A percentile compares a stretch with the other conserved stretches of the same genome.
Conservation (phyloP, 169 alveolate species). For the Besnoitia besnoiti region DNA sequence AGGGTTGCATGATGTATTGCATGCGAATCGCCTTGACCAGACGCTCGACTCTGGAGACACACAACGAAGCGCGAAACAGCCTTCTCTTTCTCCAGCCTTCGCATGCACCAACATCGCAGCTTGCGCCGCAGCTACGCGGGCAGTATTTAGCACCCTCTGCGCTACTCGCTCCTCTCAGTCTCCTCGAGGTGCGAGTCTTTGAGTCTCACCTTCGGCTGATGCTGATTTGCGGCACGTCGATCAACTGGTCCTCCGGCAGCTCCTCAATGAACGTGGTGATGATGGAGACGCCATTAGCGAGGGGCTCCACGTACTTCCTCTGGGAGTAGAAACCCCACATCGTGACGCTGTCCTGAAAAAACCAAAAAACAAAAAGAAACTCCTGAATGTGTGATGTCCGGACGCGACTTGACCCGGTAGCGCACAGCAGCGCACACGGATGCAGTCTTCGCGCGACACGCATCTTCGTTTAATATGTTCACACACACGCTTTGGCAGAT, state of each 20-base stretch:
- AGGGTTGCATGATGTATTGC: conserved; percentile 43
- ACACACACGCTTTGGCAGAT: no score
- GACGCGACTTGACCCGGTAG: no score
- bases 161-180: no score
- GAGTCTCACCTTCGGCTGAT: background rate
- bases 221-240: background rate
- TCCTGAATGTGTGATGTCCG: no score
- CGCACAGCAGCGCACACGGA: no score
- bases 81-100: background rate
- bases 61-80: background rate
- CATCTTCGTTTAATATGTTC: no score
- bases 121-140: conserved; percentile 45
- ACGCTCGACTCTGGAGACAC: conserved; percentile 11
- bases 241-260: conserved; percentile 67
- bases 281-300: conserved; percentile 76
- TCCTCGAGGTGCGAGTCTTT: no score
- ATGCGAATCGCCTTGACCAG: conserved; percentile 38
- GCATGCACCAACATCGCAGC: conserved; percentile 53
- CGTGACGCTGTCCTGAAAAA: conserved; percentile 73
- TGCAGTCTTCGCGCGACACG: background rate
- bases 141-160: conserved; percentile 33
- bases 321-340: conserved; percentile 82
- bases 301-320: conserved; percentile 83
- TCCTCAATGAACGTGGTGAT: conserved; percentile 71
- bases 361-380: background rate